Evolutionary conservation across 352 stramenopile genomes (phyloP), one percentile per base, ranked within the genome.

Genomic region (Pythium apleroticum): DNA sequence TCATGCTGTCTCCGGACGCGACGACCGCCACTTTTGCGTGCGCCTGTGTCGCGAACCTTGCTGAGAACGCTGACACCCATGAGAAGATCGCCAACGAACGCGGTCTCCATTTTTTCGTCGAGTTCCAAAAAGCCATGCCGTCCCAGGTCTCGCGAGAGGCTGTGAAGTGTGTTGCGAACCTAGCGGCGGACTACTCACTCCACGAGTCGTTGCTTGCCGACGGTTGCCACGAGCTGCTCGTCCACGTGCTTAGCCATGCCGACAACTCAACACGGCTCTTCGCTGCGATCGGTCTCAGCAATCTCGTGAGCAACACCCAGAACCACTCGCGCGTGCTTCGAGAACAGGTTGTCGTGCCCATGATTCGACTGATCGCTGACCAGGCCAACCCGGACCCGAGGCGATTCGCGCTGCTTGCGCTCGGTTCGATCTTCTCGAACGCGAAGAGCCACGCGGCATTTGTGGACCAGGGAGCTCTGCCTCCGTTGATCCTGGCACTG

Each of bases 11-110:
- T 28, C 63, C 50, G 7, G 91, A 99, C 70, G 71, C 85, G 17
- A 39, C 75, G 6, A 89, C 86, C 0, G 78, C 86, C 5, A 77
- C 60, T 19, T 93, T 93, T 59, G 83, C 84, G 62, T 96, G 81
- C 61, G 87, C 75, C 55, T 85, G 81, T 25, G 74, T 99, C 0
- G 95, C 95, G 6, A 98, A 98, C 70, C 83, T 99, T 14, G 93
- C 88, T 8, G 96, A 99, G 72, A 96, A 98, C 53, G 71, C 75
- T 5, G 85, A 93, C 27, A 97, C 95, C 6, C 96, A 99, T 63
- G 58, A 66, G 14, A 71, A 75, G 17, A 90, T 98, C 53, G 80
- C 96, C 15, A 60, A 75, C 19, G 75, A 89, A 35, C 85, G 88
- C 17, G 90, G 89, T 0, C 74, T 92, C 11, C 75, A 75, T 11